Conservation (phyloP, 495 filamentous ascomycete species). For the Neohortaea acidophila region DNA sequence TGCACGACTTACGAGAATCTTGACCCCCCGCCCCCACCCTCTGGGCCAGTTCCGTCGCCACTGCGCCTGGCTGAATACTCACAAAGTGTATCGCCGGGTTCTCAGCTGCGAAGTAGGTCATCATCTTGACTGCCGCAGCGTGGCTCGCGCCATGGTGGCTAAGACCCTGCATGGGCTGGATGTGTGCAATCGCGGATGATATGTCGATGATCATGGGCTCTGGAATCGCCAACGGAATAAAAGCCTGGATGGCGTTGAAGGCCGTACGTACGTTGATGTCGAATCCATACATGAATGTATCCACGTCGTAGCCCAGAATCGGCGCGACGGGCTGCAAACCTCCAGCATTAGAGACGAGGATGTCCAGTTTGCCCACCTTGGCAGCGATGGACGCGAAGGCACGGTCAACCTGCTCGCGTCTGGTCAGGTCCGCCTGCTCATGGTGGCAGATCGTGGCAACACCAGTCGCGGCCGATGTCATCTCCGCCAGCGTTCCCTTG, state of each 20-base stretch:
- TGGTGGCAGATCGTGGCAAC: background rate
- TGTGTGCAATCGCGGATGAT: constrained; percentile 25
- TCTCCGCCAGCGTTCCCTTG: constrained; percentile 6
- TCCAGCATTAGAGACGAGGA: background rate
- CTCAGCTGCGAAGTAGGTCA: constrained; percentile 23
- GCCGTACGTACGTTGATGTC: background rate
- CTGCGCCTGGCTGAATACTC: constrained; percentile 33
- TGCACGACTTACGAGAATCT: too few relatives aligned
- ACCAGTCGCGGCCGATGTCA: background rate
- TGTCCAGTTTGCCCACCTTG: background rate
- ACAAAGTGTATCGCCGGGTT: constrained; percentile 29
- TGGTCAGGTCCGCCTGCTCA: background rate
- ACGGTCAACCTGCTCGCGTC: background rate
- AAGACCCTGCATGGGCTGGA: constrained; percentile 21
- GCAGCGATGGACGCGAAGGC: background rate
- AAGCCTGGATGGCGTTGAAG: background rate
- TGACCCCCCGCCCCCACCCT: constrained; percentile 20
- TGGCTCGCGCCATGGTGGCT: constrained; percentile 28
- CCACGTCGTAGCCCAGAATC: background rate
- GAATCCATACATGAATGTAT: background rate
- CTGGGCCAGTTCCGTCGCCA: constrained; percentile 29
- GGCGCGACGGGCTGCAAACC: background rate
- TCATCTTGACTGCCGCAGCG: constrained; percentile 15
- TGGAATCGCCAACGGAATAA: constrained; percentile 22
- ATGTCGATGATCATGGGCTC: constrained; percentile 28